Evolutionary conservation across 495 filamentous ascomycete species (phyloP), one percentile per base, ranked within the genome.

Genomic region (Pseudomonodictys pantanalensis): DNA sequence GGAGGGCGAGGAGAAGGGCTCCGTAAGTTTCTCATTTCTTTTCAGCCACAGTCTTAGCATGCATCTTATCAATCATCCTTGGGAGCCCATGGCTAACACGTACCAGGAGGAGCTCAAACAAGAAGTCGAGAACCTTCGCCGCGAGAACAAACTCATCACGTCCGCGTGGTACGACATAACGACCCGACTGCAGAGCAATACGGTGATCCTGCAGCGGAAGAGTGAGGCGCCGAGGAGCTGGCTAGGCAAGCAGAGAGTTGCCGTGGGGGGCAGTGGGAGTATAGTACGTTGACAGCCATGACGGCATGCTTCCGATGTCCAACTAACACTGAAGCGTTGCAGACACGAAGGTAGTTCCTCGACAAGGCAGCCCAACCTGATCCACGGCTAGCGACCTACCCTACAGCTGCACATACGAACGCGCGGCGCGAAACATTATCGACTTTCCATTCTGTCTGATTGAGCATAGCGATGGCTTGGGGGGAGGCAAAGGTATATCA

Each of bases 91-190:
- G 11, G 30, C 23, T 57, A 38, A 49, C 30, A 32, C 30, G 28
- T 22, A 30, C 17, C 33, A 67, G 64, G 38, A 35, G 33, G 59
- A 62, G 35, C 49, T 63, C 18, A 58, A 63, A 41, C 48, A 62
- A 56, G 64, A 67, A 51, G 26, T 62, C 46, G 60, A 56, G 32
- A 58, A 64, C 32, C 60, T 68, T 10, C 50, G 60, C 6, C 85
- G 88, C 56, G 93, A 98, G 73, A 89, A 91, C 62, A 78, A 77
- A 49, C 83, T 97, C 72, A 90, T 98, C 58, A 78, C 86, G 28
- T 91, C 86, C 2, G 92, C 93, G 10, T 98, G 90, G 89, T 95
- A 96, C 73, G 90, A 96, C 64, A 81, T 97, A 38, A 81, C 90
- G 12, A 84, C 81, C 67, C 80, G 92, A 35, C 71, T 96, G 60